A percentile compares a stretch with the other conserved stretches of the same genome.
These are phyloP conservation scores for Kalmusia sp. DNA, from an alignment of 2,329 filamentous ascomycete genomes.

Conservation along the genomic window DNA sequence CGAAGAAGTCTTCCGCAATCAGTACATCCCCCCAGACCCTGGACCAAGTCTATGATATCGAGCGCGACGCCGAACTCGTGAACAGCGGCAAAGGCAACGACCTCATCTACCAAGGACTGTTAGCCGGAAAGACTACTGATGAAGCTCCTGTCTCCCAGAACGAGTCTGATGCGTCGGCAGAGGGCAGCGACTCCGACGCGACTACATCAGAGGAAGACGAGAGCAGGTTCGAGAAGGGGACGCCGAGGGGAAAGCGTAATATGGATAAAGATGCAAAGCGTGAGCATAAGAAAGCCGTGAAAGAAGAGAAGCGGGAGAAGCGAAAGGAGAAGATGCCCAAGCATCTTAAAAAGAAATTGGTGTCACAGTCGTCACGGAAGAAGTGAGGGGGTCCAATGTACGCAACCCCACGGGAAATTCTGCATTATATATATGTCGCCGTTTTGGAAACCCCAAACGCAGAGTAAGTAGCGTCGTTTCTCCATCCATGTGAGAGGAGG, in stretches of 20 bases:
- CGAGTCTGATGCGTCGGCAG: conserved; percentile 53
- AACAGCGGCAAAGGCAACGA: conserved; percentile 74
- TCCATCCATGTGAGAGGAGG: no score
- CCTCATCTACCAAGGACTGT: conserved; percentile 84
- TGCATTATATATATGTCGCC: background rate
- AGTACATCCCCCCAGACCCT: conserved; percentile 97
- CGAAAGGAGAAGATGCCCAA: conserved; percentile 96
- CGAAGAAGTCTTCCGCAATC: conserved; percentile 90
- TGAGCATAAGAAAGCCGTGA: conserved; percentile 87
- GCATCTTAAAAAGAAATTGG: conserved; percentile 88
- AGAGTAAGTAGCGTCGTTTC: no score
- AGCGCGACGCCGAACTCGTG: conserved; percentile 84
- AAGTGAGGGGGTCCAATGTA: conserved; percentile 54
- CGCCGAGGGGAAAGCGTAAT: conserved; percentile 61
- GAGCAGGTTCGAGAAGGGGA: conserved; percentile 43
- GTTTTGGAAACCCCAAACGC: no score
- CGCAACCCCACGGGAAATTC: no score
- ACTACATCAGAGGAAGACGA: conserved; percentile 35
- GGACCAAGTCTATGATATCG: conserved; percentile 95
- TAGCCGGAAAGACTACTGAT: conserved; percentile 70
- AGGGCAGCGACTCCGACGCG: conserved; percentile 25
- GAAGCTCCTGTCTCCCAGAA: conserved; percentile 39
- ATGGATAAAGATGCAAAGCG: conserved; percentile 92
- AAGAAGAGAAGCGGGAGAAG: conserved; percentile 94
- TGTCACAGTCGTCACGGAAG: conserved; percentile 67